These are phyloP conservation scores for Vicia villosa DNA, from an alignment of 306 rosid species.

Conservation along the genomic window DNA sequence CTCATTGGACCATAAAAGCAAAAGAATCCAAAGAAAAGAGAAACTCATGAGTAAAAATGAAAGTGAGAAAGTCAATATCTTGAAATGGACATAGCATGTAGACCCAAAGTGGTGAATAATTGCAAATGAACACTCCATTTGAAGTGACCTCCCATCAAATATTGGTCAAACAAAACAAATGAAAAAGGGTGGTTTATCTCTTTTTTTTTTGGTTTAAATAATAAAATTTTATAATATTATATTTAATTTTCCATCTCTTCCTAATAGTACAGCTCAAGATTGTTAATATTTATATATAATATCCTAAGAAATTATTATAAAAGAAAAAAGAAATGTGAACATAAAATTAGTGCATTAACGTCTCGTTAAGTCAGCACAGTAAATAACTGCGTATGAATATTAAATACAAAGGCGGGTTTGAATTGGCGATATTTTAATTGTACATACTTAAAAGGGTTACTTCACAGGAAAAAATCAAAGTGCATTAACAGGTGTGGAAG, in stretches of 20 bases:
- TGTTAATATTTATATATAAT: not conserved
- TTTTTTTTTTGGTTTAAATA: not conserved
- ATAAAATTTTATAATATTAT: not conserved
- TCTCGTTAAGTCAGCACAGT: no score
- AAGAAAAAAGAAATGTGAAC: not conserved
- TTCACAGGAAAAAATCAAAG: no score
- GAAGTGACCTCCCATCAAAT: not conserved
- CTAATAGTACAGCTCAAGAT: not conserved
- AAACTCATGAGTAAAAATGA: not conserved
- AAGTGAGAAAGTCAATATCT: slow-evolving; percentile 32
- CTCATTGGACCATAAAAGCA: not conserved
- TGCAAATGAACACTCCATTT: slow-evolving; percentile 2
- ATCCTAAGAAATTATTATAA: not conserved
- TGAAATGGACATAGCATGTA: slow-evolving; percentile 15
- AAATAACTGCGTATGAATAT: no score
- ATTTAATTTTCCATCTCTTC: not conserved
- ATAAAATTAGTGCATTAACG: no score
- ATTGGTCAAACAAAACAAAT: slow-evolving; percentile 9
- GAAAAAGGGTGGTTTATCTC: not conserved
- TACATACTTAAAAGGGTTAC: no score
- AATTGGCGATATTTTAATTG: no score
- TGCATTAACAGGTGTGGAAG: not conserved
- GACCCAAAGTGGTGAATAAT: slow-evolving; percentile 15
- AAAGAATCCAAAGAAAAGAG: slow-evolving; percentile 19
- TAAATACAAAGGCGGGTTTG: no score